Conservation (phyloP, 306 rosid species). For the Betula pendula region DNA sequence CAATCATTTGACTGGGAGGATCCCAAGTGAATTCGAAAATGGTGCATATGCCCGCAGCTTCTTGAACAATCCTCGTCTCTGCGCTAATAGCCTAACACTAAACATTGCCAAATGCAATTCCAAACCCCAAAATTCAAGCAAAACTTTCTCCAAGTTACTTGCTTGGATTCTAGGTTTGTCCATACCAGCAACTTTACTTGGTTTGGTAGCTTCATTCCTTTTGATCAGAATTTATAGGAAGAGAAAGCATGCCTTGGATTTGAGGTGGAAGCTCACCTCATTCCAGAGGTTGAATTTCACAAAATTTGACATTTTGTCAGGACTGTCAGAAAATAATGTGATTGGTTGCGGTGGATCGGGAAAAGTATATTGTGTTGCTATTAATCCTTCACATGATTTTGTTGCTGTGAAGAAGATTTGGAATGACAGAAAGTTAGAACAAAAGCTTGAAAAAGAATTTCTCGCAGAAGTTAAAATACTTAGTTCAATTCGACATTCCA, state of each 20-base stretch:
- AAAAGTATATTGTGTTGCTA: slow-evolving; percentile 55
- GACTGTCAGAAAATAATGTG: slow-evolving; percentile 36
- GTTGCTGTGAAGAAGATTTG: slow-evolving; percentile 71
- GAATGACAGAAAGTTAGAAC: slow-evolving; percentile 30
- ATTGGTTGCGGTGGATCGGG: slow-evolving; percentile 86
- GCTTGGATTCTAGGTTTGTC: slow-evolving; percentile 48
- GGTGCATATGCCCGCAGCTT: slow-evolving; percentile 47
- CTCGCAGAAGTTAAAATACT: slow-evolving; percentile 62
- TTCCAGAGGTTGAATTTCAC: slow-evolving; percentile 72
- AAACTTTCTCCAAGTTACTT: slow-evolving; percentile 40
- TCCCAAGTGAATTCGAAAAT: slow-evolving; percentile 51
- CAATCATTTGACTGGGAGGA: slow-evolving; percentile 51
- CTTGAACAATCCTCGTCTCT: slow-evolving; percentile 69
- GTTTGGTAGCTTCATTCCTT: slow-evolving; percentile 2
- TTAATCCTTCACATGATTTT: neutral
- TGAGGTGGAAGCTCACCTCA: slow-evolving; percentile 61
- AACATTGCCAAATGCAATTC: slow-evolving; percentile 44
- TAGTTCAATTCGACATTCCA: slow-evolving; percentile 66
- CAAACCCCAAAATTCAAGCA: slow-evolving; percentile 26
- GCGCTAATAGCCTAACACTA: slow-evolving; percentile 34
- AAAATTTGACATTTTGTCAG: slow-evolving; percentile 49
- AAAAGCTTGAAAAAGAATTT: slow-evolving; percentile 67
- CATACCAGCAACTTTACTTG: slow-evolving; percentile 23
- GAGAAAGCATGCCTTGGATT: slow-evolving; percentile 33
- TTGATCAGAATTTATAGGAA: slow-evolving; percentile 29